A percentile compares a stretch with the other conserved stretches of the same genome.
phyloP scores from a whole-genome alignment of 306 rosid species.

The Crotalaria pallida region DNA sequence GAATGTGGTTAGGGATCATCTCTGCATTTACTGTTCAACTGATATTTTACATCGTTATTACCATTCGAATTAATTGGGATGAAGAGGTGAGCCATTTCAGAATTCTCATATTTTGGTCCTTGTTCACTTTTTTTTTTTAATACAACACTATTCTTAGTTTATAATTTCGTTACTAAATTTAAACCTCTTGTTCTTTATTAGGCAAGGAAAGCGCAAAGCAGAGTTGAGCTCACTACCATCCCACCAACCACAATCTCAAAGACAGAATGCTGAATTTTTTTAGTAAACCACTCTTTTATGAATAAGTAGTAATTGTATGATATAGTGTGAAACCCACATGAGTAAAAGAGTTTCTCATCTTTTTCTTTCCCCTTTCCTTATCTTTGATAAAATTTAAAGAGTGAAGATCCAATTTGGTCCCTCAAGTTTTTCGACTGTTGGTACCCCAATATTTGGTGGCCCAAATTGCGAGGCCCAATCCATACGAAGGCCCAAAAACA shows the following conservation, averaged over 20 bases:
- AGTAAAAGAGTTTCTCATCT: too few species aligned
- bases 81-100: conserved; percentile 37
- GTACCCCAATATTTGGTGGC: too few species aligned
- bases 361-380: too few species aligned
- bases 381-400: too few species aligned
- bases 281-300: background rate
- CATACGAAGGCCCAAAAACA: too few species aligned
- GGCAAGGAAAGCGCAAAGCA: conserved; percentile 44
- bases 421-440: too few species aligned
- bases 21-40: conserved; percentile 59
- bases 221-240: conserved; percentile 18
- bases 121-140: background rate
- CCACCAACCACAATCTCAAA: background rate
- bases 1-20: conserved; percentile 71
- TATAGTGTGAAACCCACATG: too few species aligned
- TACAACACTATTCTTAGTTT: background rate
- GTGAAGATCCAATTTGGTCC: too few species aligned
- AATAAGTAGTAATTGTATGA: too few species aligned
- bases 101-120: background rate
- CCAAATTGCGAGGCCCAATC: too few species aligned
- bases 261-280: background rate
- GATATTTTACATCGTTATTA: conserved; percentile 30
- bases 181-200: background rate
- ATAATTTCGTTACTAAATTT: background rate
- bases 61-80: conserved; percentile 57